Base-by-base conservation (phyloP, 495 filamentous ascomycete species). In the Thozetella sp. region DNA sequence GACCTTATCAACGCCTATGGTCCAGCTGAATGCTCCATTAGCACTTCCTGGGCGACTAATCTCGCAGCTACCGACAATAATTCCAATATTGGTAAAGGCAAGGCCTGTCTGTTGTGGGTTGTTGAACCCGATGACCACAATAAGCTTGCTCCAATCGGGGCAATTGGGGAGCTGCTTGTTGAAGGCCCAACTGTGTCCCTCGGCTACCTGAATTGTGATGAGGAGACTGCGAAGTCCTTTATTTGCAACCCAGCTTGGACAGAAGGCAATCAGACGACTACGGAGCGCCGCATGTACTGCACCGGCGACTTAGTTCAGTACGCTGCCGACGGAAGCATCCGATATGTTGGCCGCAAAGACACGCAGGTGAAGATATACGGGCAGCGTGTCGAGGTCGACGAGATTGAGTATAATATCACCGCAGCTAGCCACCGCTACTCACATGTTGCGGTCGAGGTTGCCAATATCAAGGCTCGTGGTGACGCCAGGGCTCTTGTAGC, bases 221-320 rank as follows among this genome's bases (percentile, higher is more conserved):
- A 48, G 11, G 20, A 48, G 43, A 48, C 43, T 19, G 43, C 43
- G 3, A 19, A 48, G n/a, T 10, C 43, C 43, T 48, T 48, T 19
- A 19, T 48, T 22, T 22, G 17, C 3, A 27, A 55, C 26, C 53
- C 53, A n/a, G 13, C 24, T 13, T 55, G 53, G 53, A 40, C 22
- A 1, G 25, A 2, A 22, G 13, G 11, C 25, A 25, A 19, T 26
- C 11, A 45, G 15, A 19, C 43, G 9, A 15, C 43, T 3, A 48
- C 20, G 11, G 43, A 48, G n/a, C 43, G 43, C 11, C 20, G 30
- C 50, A 23, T 78, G n/a, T 83, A 80, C 63, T 59, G 65, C 53
- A 86, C 82, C 2, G 80, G 82, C 2, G 77, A 84, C 56, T 64
- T 84, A 23, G 84, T 74, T 24, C 73, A 74, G 0, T 81, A 77